Base-by-base conservation (phyloP, 192 early-diverging fungal genomes). In the Hyaloraphidium curvatum region DNA sequence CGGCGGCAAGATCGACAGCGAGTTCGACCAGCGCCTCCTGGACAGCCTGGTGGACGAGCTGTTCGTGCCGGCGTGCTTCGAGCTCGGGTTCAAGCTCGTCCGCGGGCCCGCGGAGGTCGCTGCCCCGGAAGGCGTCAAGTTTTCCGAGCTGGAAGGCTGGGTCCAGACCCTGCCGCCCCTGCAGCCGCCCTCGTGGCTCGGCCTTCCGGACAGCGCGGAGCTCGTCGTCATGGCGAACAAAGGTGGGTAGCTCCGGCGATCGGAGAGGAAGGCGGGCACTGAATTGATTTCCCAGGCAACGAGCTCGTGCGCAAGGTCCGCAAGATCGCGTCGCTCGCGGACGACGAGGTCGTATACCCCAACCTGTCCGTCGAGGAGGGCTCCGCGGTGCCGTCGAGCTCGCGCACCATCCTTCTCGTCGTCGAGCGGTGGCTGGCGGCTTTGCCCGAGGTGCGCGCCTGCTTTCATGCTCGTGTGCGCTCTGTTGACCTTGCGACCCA, bases 101-200 rank as follows among this genome's bases (percentile, higher is more conserved):
- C 67, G 74, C 48, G 41, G 55, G 16, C 31, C 55, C 13, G 61
- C 31, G 4, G 56, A 57, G 13, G 52, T 99, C 11, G 53, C 67
- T 11, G 79, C 80, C 0, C 94, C 96, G 28, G 94, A 96, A 35
- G 91, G 86, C 30, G 91, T 78, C 3, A 73, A 71, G 54, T 66
- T 83, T 39, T 81, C 82, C 2, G 81, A 93, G 54, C 89, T 97
- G 68, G 43, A 90, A 55, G 68, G 75, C 21, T 99, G 96, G 96
- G 86, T 89, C 29, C 68, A 73, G 27, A 72, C 71, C 31, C 59
- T 97, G 53, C 88, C 90, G 0, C 91, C 92, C 29, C 74, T 78
- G 57, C 86, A 97, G 66, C 91, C 96, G 21, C 95, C 95, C 14
- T 79, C 84, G 2, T 99, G 96, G 96, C 71, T 99, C 30, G 90